phyloP scores from a whole-genome alignment of 768 basidiomycete genomes.

The Boletus pseudo-olivaceus region DNA sequence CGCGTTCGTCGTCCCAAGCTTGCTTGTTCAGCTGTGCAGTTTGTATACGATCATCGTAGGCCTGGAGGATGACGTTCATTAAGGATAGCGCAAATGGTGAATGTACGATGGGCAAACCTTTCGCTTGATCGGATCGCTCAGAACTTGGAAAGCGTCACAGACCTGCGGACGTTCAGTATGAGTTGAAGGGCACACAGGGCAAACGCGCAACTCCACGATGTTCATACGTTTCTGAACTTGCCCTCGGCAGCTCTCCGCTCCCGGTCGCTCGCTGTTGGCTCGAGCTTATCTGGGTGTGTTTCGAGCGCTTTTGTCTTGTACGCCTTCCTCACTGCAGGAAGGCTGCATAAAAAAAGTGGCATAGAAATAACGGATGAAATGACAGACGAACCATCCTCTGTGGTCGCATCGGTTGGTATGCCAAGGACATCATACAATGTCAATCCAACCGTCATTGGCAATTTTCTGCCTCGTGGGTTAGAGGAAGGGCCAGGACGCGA shows the following conservation, averaged over 20 bases:
- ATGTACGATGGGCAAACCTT: constrained; percentile 37
- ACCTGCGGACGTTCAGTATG: constrained; percentile 41
- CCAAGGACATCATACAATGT: constrained; percentile 45
- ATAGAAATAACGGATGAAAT: not conserved
- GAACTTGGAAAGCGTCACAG: constrained; percentile 56
- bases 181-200: constrained; percentile 4
- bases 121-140: constrained; percentile 54
- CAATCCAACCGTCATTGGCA: constrained; percentile 31
- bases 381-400: constrained; percentile 47
- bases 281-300: constrained; percentile 73
- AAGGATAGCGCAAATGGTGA: not conserved
- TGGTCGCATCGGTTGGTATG: constrained; percentile 40
- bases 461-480: not conserved
- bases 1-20: constrained; percentile 36
- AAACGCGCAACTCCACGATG: constrained; percentile 22
- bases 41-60: constrained; percentile 45
- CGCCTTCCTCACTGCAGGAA: constrained; percentile 50
- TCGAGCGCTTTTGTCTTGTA: constrained; percentile 66
- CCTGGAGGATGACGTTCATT: constrained; percentile 26
- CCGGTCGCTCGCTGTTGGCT: constrained; percentile 46
- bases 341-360: not conserved
- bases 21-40: constrained; percentile 23
- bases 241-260: constrained; percentile 53
- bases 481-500: not conserved
- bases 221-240: constrained; percentile 57